Conservation (phyloP, 2,329 filamentous ascomycete genomes). For the Hysterium pulicare region DNA sequence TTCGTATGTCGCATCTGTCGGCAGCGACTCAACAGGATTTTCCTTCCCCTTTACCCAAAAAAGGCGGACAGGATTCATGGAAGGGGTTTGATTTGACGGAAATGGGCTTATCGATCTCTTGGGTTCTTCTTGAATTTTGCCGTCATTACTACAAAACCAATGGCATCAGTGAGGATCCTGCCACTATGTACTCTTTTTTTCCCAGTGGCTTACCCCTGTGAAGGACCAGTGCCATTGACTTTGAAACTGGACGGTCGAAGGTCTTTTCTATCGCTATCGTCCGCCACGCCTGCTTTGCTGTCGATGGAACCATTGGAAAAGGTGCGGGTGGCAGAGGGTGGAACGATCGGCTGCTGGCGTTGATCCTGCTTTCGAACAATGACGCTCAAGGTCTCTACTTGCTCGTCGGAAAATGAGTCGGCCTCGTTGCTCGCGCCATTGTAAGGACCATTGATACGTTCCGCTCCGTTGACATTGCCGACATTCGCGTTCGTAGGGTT, state of each 20-base stretch:
- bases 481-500: slow-evolving; percentile 1
- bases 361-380: slow-evolving; percentile 47
- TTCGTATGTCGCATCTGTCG: slow-evolving; percentile 46
- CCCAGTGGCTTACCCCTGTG: slow-evolving; percentile 26
- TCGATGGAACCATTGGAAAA: slow-evolving; percentile 58
- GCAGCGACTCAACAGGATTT: slow-evolving; percentile 40
- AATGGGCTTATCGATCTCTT: slow-evolving; percentile 18
- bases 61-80: slow-evolving; percentile 27
- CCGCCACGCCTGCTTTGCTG: slow-evolving; percentile 46
- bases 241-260: slow-evolving; percentile 35
- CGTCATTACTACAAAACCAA: slow-evolving; percentile 18
- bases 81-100: slow-evolving; percentile 11
- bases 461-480: slow-evolving; percentile 9
- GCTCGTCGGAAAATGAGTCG: slow-evolving; percentile 52
- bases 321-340: slow-evolving; percentile 39
- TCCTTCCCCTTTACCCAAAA: slow-evolving; percentile 53
- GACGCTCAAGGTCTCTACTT: slow-evolving; percentile 52
- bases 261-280: slow-evolving; percentile 44
- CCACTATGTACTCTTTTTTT: slow-evolving; percentile 6
- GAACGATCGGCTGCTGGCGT: slow-evolving; percentile 28
- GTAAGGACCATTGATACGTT: slow-evolving; percentile 4
- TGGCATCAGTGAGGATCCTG: slow-evolving; percentile 18
- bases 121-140: slow-evolving; percentile 16
- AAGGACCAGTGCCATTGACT: slow-evolving; percentile 33
- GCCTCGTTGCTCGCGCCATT: slow-evolving; percentile 34